Conservation (phyloP, 2,329 filamentous ascomycete genomes). For the Cryphonectria parasitica region DNA sequence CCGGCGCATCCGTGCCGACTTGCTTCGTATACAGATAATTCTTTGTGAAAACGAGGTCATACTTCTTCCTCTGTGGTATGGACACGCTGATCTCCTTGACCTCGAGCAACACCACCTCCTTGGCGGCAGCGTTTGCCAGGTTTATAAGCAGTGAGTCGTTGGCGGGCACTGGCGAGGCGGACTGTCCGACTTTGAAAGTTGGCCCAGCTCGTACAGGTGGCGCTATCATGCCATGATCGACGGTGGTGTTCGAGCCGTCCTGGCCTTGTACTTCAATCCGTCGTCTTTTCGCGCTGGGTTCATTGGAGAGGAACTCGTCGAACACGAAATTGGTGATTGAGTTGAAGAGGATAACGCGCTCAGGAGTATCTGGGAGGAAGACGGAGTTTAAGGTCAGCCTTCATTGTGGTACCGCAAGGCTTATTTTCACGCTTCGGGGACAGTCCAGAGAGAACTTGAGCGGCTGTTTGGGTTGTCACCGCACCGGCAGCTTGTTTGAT, state of each 20-base stretch:
- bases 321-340: constrained; percentile 35
- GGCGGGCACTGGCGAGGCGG: constrained; percentile 12
- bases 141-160: constrained; percentile 29
- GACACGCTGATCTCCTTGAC: constrained; percentile 71
- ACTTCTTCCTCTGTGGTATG: constrained; percentile 70
- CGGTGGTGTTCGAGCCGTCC: constrained; percentile 22
- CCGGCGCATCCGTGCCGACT: constrained; percentile 54
- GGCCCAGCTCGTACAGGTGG: constrained; percentile 10
- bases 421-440: too few species aligned
- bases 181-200: constrained; percentile 14
- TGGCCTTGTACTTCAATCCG: constrained; percentile 20
- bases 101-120: constrained; percentile 59
- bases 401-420: neutral
- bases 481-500: constrained; percentile 59
- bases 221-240: constrained; percentile 19
- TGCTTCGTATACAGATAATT: constrained; percentile 62
- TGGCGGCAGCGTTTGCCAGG: constrained; percentile 42
- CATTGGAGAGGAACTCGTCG: constrained; percentile 20
- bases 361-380: constrained; percentile 51
- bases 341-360: constrained; percentile 58
- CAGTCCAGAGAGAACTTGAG: neutral
- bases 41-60: constrained; percentile 65
- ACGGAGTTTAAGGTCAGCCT: neutral
- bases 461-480: constrained; percentile 24
- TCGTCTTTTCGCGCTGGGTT: constrained; percentile 27